Evolutionary conservation across 208 protist species (phyloP).

Genomic region (Novymonas esmeraldas): DNA sequence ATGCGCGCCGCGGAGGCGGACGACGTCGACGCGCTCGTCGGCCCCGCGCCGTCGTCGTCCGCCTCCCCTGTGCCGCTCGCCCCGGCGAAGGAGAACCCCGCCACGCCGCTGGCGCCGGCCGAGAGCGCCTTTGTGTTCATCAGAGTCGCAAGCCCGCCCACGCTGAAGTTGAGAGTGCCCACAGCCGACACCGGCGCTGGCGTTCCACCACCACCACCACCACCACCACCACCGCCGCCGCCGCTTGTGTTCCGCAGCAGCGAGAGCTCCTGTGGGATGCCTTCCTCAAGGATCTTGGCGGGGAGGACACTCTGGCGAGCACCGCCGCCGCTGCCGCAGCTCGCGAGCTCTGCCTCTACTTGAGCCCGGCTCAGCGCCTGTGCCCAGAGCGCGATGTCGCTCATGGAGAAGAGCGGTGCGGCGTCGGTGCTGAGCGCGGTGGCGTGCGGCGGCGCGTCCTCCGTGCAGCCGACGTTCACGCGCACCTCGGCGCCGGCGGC

Average conservation of each 20-base stretch:
- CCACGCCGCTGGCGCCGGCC: background rate
- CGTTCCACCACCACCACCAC: constrained; percentile 1
- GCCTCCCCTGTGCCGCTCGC: background rate
- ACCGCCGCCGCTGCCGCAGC: constrained; percentile 12
- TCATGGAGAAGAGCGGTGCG: constrained; percentile 64
- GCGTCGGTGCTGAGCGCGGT: constrained; percentile 39
- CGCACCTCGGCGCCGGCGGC: constrained; percentile 44
- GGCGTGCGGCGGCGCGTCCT: constrained; percentile 14
- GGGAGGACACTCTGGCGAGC: background rate
- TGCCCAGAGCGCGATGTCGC: constrained; percentile 72
- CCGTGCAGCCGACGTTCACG: constrained; percentile 61
- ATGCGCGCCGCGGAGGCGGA: constrained; percentile 43
- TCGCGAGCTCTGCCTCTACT: constrained; percentile 68
- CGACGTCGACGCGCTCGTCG: background rate
- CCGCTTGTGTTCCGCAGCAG: constrained; percentile 3
- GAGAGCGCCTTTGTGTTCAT: background rate
- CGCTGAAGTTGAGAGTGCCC: background rate
- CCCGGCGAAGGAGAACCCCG: background rate
- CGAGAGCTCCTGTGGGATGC: constrained; percentile 54
- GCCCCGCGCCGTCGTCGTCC: background rate
- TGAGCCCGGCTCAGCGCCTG: constrained; percentile 66
- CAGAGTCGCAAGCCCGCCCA: background rate
- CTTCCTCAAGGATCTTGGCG: constrained; percentile 53
- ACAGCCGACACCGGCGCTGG: background rate
- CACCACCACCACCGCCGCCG: background rate